Evolutionary conservation across 2,329 filamentous ascomycete species (phyloP), one percentile per base, ranked within the genome.

Genomic region (Aureobasidium sp.): DNA sequence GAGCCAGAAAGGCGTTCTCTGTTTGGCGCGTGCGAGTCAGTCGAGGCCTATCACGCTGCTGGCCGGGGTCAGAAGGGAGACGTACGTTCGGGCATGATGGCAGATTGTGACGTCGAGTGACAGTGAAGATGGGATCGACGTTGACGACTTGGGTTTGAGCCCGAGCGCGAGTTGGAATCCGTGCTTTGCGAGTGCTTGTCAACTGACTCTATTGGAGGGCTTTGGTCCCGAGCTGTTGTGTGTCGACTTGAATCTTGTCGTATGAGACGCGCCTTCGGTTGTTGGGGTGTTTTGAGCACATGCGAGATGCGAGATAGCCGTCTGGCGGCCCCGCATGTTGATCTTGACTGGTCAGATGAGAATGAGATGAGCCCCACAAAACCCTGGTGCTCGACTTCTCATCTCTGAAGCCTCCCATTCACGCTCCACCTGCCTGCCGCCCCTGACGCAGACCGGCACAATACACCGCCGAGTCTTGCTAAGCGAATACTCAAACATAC

Each of bases 1-100:
- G 94, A 67, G 92, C 89, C 50, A 99, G 85, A 66, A 97, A 85
- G 16, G 88, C 90, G 76, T 97, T 91, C 16, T 62, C 64, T 64
- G 30, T 57, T 32, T n/a, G 36, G 6, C 36, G 21, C 30, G 39
- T 59, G 4, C 34, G 21, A 10, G 50, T 63, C 53, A 51, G 59
- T 63, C n/a, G 47, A 32, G 49, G 27, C 8, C n/a, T 14, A 5
- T 39, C 2, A n/a, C 34, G 11, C 9, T 11, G 21, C 9, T 45
- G 21, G 32, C 16, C 8, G 8, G 42, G 32, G 32, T 11, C 14
- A 27, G 16, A 14, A 36, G 21, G 41, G 9, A 53, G 16, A 55
- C 59, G 55, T 50, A 29, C 59, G 59, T 55, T 61, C 59, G 3
- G 30, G 49, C 59, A 61, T 61, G 45, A 5, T 34, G 45, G 8